Percentiles rank a stretch among this genome's conserved stretches.
Evolutionary conservation across 192 early-diverging fungal species (phyloP).

Genomic region (Coemansia sp.): DNA sequence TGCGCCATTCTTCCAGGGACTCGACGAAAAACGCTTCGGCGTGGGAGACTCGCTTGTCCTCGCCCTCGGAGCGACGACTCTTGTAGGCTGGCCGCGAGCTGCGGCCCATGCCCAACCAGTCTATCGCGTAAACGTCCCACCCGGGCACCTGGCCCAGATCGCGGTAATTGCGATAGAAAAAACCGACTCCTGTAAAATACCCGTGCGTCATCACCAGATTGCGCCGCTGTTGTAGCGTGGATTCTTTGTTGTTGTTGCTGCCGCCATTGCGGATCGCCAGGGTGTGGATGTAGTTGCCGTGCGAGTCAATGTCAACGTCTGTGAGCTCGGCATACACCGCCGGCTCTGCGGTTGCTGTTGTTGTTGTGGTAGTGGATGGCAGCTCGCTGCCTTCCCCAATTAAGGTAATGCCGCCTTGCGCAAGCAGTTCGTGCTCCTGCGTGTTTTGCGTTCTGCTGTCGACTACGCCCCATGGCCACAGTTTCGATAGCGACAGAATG

Average conservation of each 20-base stretch:
- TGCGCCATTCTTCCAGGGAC: conserved; percentile 87
- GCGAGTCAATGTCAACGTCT: conserved; percentile 45
- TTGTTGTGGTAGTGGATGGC: neutral
- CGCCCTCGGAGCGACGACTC: conserved; percentile 41
- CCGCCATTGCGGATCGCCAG: conserved; percentile 30
- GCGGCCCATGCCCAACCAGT: conserved; percentile 98
- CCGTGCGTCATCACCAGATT: conserved; percentile 58
- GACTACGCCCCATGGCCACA: conserved; percentile 17
- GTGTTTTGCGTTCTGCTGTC: conserved; percentile 25
- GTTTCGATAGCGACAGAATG: conserved; percentile 9
- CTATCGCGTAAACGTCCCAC: conserved; percentile 58
- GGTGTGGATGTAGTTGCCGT: conserved; percentile 54
- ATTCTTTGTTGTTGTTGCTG: neutral
- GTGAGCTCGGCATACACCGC: conserved; percentile 19
- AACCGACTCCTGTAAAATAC: conserved; percentile 55
- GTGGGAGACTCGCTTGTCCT: conserved; percentile 57
- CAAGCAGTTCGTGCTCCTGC: conserved; percentile 28
- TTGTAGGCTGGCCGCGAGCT: conserved; percentile 75
- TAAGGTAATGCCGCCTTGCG: conserved; percentile 29
- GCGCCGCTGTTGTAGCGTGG: conserved; percentile 7
- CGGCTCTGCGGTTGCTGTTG: neutral
- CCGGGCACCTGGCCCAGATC: conserved; percentile 42
- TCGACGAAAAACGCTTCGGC: conserved; percentile 90
- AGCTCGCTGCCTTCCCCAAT: too few relatives aligned
- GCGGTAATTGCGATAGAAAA: conserved; percentile 55